Percentiles rank a stretch among this genome's conserved stretches.
These are phyloP conservation scores for Furcasterigmium furcatum DNA, from an alignment of 2,329 filamentous ascomycete species.

Conservation along the genomic window DNA sequence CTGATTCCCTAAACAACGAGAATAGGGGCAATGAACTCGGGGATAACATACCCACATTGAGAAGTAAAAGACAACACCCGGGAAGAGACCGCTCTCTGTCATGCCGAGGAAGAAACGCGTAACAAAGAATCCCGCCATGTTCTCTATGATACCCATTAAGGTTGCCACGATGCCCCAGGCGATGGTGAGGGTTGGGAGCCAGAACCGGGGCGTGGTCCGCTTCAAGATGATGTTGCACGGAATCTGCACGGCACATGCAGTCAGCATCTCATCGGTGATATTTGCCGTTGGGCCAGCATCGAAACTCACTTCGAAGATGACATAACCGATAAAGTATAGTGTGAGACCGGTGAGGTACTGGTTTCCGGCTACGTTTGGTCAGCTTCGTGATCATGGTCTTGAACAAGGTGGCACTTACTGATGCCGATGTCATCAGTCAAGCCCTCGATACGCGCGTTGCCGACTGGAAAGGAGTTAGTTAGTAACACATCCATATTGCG, in stretches of 20 bases:
- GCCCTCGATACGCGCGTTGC: constrained; percentile 56
- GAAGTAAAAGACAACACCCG: constrained; percentile 47
- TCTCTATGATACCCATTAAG: constrained; percentile 44
- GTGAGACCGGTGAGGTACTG: constrained; percentile 65
- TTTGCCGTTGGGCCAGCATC: background rate
- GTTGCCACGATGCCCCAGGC: constrained; percentile 54
- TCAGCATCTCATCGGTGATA: constrained; percentile 7
- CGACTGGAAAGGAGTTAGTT: constrained; percentile 40
- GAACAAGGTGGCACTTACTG: too few species aligned
- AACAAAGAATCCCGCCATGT: constrained; percentile 46
- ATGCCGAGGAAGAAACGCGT: constrained; percentile 55
- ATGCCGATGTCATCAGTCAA: constrained; percentile 48
- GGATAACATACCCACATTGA: constrained; percentile 39
- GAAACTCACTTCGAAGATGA: constrained; percentile 46
- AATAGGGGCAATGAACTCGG: background rate
- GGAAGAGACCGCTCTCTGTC: constrained; percentile 49
- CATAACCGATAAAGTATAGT: constrained; percentile 62
- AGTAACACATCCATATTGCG: constrained; percentile 16
- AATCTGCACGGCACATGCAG: constrained; percentile 35
- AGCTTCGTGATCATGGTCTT: too few species aligned
- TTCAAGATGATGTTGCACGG: constrained; percentile 63
- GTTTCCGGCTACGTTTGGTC: constrained; percentile 41
- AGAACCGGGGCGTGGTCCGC: constrained; percentile 52
- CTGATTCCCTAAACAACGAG: background rate
- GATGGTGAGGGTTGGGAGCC: constrained; percentile 55